These are phyloP conservation scores for Hibiscus tridactylites DNA, from an alignment of 345 rosid species.

Conservation along the genomic window DNA sequence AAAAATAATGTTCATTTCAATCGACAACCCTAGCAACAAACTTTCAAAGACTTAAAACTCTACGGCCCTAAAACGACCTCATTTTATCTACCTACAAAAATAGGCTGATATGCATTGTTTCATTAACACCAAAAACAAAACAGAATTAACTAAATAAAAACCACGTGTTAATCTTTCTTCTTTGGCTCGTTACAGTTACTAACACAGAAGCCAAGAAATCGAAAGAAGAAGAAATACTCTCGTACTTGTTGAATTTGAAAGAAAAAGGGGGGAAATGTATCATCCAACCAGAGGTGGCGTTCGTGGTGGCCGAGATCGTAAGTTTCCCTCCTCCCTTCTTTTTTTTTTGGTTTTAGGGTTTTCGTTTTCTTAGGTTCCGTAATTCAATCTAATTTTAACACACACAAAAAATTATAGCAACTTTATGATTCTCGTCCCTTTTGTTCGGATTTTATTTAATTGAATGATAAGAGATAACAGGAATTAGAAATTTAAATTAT, in stretches of 20 bases:
- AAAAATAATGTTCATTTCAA: too few relatives aligned
- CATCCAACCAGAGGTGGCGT: conserved; percentile 98
- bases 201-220: background rate
- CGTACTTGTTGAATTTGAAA: background rate
- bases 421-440: background rate
- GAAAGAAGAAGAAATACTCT: background rate
- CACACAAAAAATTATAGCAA: too few relatives aligned
- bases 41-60: too few relatives aligned
- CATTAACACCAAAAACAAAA: too few relatives aligned
- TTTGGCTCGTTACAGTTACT: too few relatives aligned
- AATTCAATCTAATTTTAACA: background rate
- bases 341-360: background rate
- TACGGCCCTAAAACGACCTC: too few relatives aligned
- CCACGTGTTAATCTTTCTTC: too few relatives aligned
- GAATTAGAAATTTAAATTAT: background rate
- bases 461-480: background rate
- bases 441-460: background rate
- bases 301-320: conserved; percentile 99
- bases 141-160: too few relatives aligned
- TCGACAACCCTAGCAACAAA: too few relatives aligned
- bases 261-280: conserved; percentile 39
- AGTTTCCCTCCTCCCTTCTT: conserved; percentile 13
- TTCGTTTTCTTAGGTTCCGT: background rate
- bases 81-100: too few relatives aligned
- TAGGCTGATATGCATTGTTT: too few relatives aligned